These are phyloP conservation scores for Talaromyces sp. DNA, from an alignment of 2,329 filamentous ascomycete species.

Conservation along the genomic window DNA sequence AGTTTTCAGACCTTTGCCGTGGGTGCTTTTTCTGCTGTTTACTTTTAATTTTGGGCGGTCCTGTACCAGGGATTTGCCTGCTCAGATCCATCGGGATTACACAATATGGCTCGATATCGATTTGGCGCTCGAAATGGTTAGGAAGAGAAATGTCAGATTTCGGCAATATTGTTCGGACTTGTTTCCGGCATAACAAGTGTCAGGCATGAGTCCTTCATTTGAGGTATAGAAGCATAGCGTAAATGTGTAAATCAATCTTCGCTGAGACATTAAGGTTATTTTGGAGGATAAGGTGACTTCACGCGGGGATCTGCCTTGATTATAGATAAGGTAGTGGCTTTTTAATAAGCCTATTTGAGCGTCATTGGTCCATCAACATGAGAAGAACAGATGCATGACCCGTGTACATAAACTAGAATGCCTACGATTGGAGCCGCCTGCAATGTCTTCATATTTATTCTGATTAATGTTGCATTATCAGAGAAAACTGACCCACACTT, in stretches of 20 bases:
- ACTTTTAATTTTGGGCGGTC: neutral
- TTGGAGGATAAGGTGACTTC: neutral
- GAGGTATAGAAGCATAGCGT: neutral
- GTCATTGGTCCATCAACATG: neutral
- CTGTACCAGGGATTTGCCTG: neutral
- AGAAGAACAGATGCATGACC: neutral
- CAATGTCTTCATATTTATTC: neutral
- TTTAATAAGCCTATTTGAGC: neutral
- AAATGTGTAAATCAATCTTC: neutral
- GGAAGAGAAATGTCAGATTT: neutral
- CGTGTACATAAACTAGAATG: neutral
- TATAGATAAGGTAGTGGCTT: neutral
- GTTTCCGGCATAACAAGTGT: neutral
- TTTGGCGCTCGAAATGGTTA: neutral
- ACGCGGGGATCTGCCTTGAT: neutral
- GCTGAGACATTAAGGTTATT: neutral
- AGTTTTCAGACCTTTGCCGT: neutral
- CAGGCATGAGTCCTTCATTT: neutral
- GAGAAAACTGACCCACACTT: neutral
- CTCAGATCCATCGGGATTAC: neutral
- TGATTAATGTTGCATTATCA: neutral
- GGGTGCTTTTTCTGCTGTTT: neutral
- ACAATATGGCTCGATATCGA: neutral
- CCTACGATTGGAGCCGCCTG: neutral
- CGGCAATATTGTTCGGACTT: neutral